Evolutionary conservation across 257 asterid species (phyloP).

Genomic region (Solanum bukasovii): DNA sequence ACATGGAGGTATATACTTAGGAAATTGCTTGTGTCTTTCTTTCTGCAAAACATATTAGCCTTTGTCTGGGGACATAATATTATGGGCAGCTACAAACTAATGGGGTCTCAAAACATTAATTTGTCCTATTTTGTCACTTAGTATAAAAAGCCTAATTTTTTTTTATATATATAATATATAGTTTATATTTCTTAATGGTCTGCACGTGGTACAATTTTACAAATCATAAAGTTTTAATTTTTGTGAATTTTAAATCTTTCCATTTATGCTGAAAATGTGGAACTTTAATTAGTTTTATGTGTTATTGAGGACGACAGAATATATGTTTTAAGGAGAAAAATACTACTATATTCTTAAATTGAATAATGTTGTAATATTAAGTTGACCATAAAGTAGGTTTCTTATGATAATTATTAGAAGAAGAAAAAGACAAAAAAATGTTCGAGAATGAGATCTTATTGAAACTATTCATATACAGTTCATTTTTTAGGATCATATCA

Average conservation of each 20-base stretch:
- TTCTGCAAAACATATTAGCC: neutral
- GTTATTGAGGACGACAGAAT: neutral
- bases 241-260: neutral
- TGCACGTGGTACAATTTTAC: slow-evolving; percentile 4
- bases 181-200: neutral
- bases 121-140: neutral
- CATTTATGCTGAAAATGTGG: neutral
- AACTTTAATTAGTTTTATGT: neutral
- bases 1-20: slow-evolving; percentile 19
- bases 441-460: neutral
- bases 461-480: neutral
- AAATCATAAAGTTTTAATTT: neutral
- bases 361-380: neutral
- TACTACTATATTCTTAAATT: neutral
- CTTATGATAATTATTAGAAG: neutral
- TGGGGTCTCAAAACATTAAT: slow-evolving; percentile 8
- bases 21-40: neutral
- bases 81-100: slow-evolving; percentile 24
- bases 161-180: too few species aligned
- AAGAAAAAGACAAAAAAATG: neutral
- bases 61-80: slow-evolving; percentile 15
- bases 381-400: neutral
- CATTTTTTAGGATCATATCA: neutral
- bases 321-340: neutral
- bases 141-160: neutral